Percentiles rank a stretch among this genome's conserved stretches.
phyloP scores from a whole-genome alignment of 768 basidiomycete species.

The Mycena alexandri region DNA sequence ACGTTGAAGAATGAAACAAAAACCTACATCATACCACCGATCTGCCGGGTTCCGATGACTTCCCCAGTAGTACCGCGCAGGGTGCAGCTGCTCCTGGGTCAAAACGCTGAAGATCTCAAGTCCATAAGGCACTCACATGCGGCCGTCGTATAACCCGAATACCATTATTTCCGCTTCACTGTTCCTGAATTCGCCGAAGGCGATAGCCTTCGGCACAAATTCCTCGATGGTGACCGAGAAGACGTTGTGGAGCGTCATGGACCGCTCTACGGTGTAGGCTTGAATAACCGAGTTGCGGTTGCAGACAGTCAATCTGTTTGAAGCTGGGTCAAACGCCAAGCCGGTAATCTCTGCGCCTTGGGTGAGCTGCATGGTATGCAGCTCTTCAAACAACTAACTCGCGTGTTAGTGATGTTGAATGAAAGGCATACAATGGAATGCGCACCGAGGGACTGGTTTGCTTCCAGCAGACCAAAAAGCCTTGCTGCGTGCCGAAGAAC shows the following conservation, averaged over 20 bases:
- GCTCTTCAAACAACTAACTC: constrained; percentile 28
- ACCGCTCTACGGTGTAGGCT: constrained; percentile 17
- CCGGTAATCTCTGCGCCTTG: constrained; percentile 33
- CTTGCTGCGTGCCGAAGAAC: constrained; percentile 27
- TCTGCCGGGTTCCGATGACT: neutral
- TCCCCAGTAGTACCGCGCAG: constrained; percentile 10
- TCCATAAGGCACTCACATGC: constrained; percentile 24
- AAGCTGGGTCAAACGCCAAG: constrained; percentile 32
- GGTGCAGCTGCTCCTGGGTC: neutral
- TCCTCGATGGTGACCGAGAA: constrained; percentile 25
- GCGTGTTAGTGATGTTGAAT: neutral
- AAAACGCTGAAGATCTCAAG: neutral
- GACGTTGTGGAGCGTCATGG: constrained; percentile 4
- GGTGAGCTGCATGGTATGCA: constrained; percentile 15
- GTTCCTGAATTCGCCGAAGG: constrained; percentile 25
- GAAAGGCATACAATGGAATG: neutral
- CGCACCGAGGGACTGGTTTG: constrained; percentile 1
- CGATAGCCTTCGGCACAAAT: constrained; percentile 32
- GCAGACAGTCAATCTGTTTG: constrained; percentile 35
- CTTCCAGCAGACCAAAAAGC: constrained; percentile 31
- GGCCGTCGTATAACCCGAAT: constrained; percentile 36
- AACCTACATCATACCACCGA: constrained; percentile 33
- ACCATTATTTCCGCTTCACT: constrained; percentile 22
- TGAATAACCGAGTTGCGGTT: constrained; percentile 29
- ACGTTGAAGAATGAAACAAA: too few species aligned